A percentile compares a stretch with the other conserved stretches of the same genome.
phyloP scores from a whole-genome alignment of 176 grass and related monocot genomes.

The Typha latifolia region DNA sequence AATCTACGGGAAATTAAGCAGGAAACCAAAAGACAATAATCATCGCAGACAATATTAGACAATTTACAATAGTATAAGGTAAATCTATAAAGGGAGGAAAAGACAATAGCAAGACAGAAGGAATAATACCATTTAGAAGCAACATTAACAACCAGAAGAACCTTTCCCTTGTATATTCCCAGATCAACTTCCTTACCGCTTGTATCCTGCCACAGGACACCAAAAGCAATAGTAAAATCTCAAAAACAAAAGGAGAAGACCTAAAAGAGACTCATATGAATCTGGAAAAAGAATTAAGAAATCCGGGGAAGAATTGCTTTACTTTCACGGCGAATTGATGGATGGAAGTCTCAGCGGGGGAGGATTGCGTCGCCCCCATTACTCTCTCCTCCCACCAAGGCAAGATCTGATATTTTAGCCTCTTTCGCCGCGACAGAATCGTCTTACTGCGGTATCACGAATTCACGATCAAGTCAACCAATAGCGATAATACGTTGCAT shows the following conservation, averaged over 20 bases:
- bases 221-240: not conserved
- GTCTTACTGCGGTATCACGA: too few relatives aligned
- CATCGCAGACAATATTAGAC: too few relatives aligned
- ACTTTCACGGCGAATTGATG: slow-evolving; percentile 96
- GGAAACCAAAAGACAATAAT: too few relatives aligned
- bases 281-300: slow-evolving; percentile 10
- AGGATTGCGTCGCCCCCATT: slow-evolving; percentile 57
- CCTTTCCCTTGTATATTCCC: slow-evolving; percentile 75
- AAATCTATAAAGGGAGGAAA: not conserved
- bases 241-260: not conserved
- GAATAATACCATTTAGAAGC: slow-evolving; percentile 79
- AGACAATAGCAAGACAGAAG: not conserved
- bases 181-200: slow-evolving; percentile 65
- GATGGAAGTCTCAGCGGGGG: slow-evolving; percentile 45
- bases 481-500: too few relatives aligned
- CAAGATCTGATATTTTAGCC: too few relatives aligned
- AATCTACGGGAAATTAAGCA: too few relatives aligned
- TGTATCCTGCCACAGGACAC: slow-evolving; percentile 41
- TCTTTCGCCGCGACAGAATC: too few relatives aligned
- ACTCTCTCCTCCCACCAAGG: too few relatives aligned
- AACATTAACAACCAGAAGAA: slow-evolving; percentile 88
- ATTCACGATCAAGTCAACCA: too few relatives aligned
- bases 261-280: slow-evolving; percentile 1
- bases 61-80: not conserved
- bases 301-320: not conserved